Percentiles rank a stretch among this genome's conserved stretches.
Evolutionary conservation across 2,329 filamentous ascomycete genomes (phyloP).

Genomic region (Stenocarpella maydis): DNA sequence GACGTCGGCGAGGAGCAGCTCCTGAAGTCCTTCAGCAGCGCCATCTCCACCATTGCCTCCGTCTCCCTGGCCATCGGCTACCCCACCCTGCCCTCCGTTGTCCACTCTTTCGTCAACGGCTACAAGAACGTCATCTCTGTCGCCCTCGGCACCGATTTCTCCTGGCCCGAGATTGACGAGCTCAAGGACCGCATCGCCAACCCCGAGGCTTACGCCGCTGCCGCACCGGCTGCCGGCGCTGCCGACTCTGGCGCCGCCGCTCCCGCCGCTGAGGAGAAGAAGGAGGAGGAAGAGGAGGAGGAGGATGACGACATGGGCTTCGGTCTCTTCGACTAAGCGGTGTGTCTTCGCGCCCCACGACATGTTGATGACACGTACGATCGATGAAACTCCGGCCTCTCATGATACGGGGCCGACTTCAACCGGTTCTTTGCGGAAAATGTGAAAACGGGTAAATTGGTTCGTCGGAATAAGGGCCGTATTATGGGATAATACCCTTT

Average conservation of each 20-base stretch:
- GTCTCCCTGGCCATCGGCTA: constrained; percentile 93
- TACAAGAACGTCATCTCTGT: constrained; percentile 98
- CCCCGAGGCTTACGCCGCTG: constrained; percentile 91
- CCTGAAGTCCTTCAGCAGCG: constrained; percentile 80
- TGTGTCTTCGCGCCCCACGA: neutral
- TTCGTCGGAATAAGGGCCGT: constrained; percentile 32
- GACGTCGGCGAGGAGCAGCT: constrained; percentile 97
- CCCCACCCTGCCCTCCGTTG: constrained; percentile 94
- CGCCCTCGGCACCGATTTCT: constrained; percentile 88
- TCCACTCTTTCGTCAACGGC: constrained; percentile 94
- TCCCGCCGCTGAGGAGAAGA: constrained; percentile 62
- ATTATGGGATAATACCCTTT: constrained; percentile 26
- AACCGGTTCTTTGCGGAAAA: constrained; percentile 23
- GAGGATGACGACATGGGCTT: constrained; percentile 75
- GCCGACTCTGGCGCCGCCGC: constrained; percentile 56
- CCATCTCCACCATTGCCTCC: constrained; percentile 86
- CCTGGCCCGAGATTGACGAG: constrained; percentile 94
- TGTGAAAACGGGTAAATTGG: constrained; percentile 24
- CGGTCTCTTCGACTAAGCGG: constrained; percentile 67
- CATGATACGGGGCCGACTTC: constrained; percentile 1
- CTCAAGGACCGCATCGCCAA: constrained; percentile 99
- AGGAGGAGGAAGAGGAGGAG: constrained; percentile 74
- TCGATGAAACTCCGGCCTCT: constrained; percentile 23
- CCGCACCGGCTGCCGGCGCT: constrained; percentile 74
- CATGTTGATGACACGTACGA: constrained; percentile 25